phyloP scores from a whole-genome alignment of 192 early-diverging fungal genomes.

The Coemansia reversa region DNA sequence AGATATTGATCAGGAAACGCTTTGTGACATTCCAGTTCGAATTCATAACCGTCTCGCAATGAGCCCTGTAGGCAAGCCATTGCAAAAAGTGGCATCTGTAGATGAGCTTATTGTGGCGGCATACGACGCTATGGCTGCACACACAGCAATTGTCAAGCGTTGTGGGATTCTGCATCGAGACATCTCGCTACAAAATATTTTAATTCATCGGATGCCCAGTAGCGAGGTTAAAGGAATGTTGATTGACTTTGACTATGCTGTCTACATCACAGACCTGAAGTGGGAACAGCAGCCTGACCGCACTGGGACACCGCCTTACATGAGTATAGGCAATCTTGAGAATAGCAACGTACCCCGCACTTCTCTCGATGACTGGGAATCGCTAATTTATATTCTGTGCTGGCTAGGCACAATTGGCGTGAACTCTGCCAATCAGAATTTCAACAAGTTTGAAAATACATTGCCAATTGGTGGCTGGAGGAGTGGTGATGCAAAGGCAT shows the following conservation, averaged over 20 bases:
- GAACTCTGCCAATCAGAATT: no score
- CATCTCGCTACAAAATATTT: conserved; percentile 29
- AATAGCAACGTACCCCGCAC: neutral
- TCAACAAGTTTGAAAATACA: no score
- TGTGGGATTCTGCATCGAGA: conserved; percentile 22
- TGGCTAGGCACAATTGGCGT: no score
- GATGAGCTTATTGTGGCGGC: conserved; percentile 11
- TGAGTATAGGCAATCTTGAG: no score
- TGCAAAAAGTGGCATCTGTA: neutral
- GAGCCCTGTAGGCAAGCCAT: neutral
- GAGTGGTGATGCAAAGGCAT: no score
- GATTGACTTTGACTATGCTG: conserved; percentile 28
- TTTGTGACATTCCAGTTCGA: neutral
- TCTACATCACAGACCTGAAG: neutral
- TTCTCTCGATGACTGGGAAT: conserved; percentile 34
- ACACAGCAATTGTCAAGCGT: neutral
- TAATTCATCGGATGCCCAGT: conserved; percentile 5
- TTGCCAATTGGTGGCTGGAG: no score
- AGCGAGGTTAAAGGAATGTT: conserved; percentile 13
- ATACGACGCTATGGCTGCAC: no score
- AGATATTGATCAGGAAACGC: neutral
- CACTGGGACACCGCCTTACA: no score
- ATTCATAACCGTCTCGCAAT: conserved; percentile 5
- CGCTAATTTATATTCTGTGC: conserved; percentile 29
- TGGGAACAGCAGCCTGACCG: neutral